These are phyloP conservation scores for Mycena sp. DNA, from an alignment of 1,284 basidiomycete species.

Conservation along the genomic window DNA sequence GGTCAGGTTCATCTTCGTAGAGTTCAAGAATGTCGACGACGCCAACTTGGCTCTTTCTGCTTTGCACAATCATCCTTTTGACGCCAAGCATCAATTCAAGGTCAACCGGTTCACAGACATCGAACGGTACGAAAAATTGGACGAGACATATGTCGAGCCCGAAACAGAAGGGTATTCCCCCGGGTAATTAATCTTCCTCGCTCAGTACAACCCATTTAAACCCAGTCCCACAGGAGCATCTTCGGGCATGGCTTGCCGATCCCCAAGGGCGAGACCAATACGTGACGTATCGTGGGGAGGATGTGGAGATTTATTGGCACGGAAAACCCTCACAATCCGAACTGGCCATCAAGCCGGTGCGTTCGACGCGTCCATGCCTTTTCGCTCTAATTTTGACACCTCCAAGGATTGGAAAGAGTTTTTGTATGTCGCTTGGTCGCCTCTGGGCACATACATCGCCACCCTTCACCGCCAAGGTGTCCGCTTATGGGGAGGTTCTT, in stretches of 20 bases:
- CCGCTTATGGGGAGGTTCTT: constrained; percentile 93
- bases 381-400: constrained; percentile 25
- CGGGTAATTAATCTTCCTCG: constrained; percentile 60
- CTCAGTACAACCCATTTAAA: constrained; percentile 8
- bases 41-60: constrained; percentile 83
- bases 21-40: constrained; percentile 85
- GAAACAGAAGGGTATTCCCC: constrained; percentile 82
- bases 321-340: constrained; percentile 91
- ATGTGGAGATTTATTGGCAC: constrained; percentile 95
- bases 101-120: constrained; percentile 95
- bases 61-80: constrained; percentile 91
- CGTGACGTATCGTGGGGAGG: constrained; percentile 92
- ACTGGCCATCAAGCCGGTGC: constrained; percentile 79
- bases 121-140: constrained; percentile 84
- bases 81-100: constrained; percentile 91
- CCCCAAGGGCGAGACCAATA: constrained; percentile 95
- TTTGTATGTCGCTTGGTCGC: constrained; percentile 97
- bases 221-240: constrained; percentile 77
- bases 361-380: constrained; percentile 37
- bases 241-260: constrained; percentile 96
- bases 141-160: constrained; percentile 88
- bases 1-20: constrained; percentile 87
- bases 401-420: constrained; percentile 92
- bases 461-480: constrained; percentile 97
- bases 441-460: constrained; percentile 92